phyloP scores from a whole-genome alignment of 371 early-diverging fungal species.

The Mucor piriformis region DNA sequence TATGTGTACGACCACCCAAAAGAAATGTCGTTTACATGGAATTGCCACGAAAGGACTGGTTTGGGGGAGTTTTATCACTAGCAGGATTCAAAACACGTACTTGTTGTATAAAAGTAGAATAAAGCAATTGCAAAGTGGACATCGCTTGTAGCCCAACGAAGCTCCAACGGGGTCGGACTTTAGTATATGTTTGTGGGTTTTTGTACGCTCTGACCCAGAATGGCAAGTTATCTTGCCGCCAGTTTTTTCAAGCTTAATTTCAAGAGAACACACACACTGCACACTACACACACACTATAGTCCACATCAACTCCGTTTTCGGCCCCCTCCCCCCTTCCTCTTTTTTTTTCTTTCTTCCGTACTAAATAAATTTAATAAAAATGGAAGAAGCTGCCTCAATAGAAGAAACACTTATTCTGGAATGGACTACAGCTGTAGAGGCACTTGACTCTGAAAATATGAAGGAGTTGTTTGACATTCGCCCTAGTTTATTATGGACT shows the following conservation, averaged over 20 bases:
- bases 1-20: too few relatives aligned
- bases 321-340: background rate
- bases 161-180: too few relatives aligned
- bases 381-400: slow-evolving; percentile 1
- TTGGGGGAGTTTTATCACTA: too few relatives aligned
- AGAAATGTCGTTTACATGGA: too few relatives aligned
- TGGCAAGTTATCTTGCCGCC: slow-evolving; percentile 3
- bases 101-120: too few relatives aligned
- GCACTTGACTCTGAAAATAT: slow-evolving; percentile 24
- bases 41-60: too few relatives aligned
- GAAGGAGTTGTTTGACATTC: slow-evolving; percentile 17
- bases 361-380: background rate
- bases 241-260: background rate
- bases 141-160: too few relatives aligned
- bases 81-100: too few relatives aligned
- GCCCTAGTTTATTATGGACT: slow-evolving; percentile 29
- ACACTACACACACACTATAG: background rate
- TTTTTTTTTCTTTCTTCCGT: background rate
- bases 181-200: too few relatives aligned
- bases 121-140: too few relatives aligned
- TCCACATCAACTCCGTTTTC: too few relatives aligned
- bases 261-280: background rate
- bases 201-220: background rate
- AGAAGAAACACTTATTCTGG: slow-evolving; percentile 20
- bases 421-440: slow-evolving; percentile 35